Evolutionary conservation across 2,329 filamentous ascomycete genomes (phyloP).

Genomic region (Fusarium solani-melongenae): DNA sequence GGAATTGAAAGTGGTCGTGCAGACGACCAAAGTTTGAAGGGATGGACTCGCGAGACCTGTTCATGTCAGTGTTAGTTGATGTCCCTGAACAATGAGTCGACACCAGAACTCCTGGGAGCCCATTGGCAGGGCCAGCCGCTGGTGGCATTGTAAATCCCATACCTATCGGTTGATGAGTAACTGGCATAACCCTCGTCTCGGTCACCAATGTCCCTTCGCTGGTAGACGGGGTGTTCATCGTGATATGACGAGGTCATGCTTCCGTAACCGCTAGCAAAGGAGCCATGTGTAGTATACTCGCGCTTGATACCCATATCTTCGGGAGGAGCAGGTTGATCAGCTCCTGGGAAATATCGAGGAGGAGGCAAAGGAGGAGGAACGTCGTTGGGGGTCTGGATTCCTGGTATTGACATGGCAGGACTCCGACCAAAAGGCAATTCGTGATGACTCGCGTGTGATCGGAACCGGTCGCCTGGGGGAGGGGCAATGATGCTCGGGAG

Average conservation of each 20-base stretch:
- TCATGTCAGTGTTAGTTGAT: conserved; percentile 28
- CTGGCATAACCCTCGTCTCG: conserved; percentile 59
- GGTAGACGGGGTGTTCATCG: conserved; percentile 50
- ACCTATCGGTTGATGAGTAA: conserved; percentile 55
- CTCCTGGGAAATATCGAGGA: conserved; percentile 52
- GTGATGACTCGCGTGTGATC: conserved; percentile 42
- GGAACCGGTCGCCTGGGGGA: conserved; percentile 43
- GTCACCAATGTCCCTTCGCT: conserved; percentile 46
- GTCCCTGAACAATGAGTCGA: not conserved
- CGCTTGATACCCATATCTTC: conserved; percentile 47
- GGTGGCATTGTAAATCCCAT: conserved; percentile 17
- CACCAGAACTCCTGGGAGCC: not conserved
- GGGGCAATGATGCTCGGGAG: conserved; percentile 53
- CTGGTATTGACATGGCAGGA: conserved; percentile 57
- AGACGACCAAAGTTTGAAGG: conserved; percentile 59
- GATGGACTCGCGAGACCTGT: conserved; percentile 56
- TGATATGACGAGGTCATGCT: conserved; percentile 51
- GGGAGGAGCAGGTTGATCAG: conserved; percentile 46
- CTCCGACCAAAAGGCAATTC: conserved; percentile 50
- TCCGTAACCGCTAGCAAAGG: conserved; percentile 53
- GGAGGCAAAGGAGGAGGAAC: conserved; percentile 60
- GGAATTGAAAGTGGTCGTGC: conserved; percentile 62
- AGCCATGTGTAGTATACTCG: conserved; percentile 43
- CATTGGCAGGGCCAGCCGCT: not conserved
- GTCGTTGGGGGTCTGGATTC: conserved; percentile 46